phyloP scores from a whole-genome alignment of 73 alveolate genomes.

The Stentor coeruleus region DNA sequence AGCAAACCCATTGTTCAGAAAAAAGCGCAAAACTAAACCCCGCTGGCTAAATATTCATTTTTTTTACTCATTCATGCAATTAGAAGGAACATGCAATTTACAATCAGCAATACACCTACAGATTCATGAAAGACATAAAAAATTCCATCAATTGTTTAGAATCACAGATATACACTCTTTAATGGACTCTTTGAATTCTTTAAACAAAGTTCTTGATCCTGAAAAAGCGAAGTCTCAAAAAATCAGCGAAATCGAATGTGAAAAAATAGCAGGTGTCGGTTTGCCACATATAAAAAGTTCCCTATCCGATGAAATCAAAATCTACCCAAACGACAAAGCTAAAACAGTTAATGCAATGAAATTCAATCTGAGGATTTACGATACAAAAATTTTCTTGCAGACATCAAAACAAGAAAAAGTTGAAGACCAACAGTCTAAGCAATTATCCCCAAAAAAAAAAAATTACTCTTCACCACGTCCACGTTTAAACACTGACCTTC shows the following conservation, averaged over 20 bases:
- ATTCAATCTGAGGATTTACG: background rate
- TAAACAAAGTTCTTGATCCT: too few relatives aligned
- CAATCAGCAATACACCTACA: background rate
- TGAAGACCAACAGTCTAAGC: background rate
- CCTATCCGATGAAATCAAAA: background rate
- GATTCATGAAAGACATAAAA: constrained; percentile 1
- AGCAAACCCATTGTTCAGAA: background rate
- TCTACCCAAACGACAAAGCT: background rate
- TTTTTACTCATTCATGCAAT: constrained; percentile 4
- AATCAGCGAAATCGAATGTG: too few relatives aligned
- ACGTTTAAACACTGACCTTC: background rate
- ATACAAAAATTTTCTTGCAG: background rate
- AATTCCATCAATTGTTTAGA: background rate
- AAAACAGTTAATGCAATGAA: background rate
- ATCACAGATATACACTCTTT: background rate
- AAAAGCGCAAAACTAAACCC: background rate
- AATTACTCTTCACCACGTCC: background rate
- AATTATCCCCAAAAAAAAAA: background rate
- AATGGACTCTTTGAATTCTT: too few relatives aligned
- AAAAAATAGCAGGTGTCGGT: background rate
- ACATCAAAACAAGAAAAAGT: background rate
- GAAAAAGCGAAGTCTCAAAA: too few relatives aligned
- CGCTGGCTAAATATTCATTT: background rate
- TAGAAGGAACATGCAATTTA: constrained; percentile 16
- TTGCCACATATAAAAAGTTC: background rate